Evolutionary conservation across 148 eudicot species (phyloP).

Genomic region (Chenopodium suecicum): DNA sequence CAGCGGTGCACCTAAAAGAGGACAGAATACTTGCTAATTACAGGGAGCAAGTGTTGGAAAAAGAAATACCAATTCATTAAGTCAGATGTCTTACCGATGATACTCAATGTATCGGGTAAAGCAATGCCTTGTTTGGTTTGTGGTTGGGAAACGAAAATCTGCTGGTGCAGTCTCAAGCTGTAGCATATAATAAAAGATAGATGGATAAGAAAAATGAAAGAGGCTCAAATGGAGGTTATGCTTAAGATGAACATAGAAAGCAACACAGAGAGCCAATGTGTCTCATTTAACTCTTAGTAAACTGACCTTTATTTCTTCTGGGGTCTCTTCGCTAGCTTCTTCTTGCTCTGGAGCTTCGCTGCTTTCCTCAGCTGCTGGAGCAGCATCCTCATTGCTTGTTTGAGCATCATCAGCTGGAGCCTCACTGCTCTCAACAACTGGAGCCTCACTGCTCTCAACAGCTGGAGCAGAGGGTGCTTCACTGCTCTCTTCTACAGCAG

Average conservation of each 20-base stretch:
- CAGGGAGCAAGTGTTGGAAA: neutral
- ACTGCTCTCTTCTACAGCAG: constrained; percentile 35
- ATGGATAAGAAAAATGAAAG: constrained; percentile 7
- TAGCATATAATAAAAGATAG: constrained; percentile 5
- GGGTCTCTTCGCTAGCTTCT: constrained; percentile 48
- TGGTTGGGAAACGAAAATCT: constrained; percentile 94
- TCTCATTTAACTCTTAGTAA: neutral
- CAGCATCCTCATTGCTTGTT: constrained; percentile 19
- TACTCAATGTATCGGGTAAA: constrained; percentile 91
- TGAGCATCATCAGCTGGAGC: constrained; percentile 22
- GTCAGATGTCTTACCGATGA: constrained; percentile 59
- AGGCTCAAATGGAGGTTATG: neutral
- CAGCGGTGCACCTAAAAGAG: constrained; percentile 40
- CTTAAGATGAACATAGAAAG: constrained; percentile 11
- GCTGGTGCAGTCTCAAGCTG: constrained; percentile 96
- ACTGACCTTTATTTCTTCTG: constrained; percentile 70
- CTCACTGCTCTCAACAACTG: constrained; percentile 25
- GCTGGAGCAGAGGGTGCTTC: constrained; percentile 34
- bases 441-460: constrained; percentile 41
- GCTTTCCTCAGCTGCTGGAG: constrained; percentile 46
- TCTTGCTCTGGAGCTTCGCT: constrained; percentile 49
- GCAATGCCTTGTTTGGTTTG: constrained; percentile 94
- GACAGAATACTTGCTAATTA: constrained; percentile 2
- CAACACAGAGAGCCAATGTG: neutral
- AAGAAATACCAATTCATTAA: neutral